Base-by-base conservation (phyloP, 2,329 filamentous ascomycete species). In the Monosporascus sp. region DNA sequence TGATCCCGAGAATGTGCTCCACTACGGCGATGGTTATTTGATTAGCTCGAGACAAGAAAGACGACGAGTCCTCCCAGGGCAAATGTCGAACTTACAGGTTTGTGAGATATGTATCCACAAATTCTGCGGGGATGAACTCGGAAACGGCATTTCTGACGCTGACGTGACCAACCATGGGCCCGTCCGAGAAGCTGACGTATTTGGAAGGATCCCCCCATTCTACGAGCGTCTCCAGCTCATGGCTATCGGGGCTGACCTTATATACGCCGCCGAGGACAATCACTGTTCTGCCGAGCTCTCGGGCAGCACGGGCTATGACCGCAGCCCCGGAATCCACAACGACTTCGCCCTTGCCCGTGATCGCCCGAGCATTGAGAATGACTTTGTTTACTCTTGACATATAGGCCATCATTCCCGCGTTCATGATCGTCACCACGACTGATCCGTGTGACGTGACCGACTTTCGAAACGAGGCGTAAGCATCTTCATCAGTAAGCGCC, bases 331-430 rank as follows among this genome's bases (percentile, higher is more conserved):
- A 85, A 41, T 91, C 87, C 19, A 91, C 88, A 27, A 97, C 81
- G 26, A 96, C 82, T 7, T 89, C 89, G 50, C 94, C 94, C 64
- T 96, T 94, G 49, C 90, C 90, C 46, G 95, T 84, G 27, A 99
- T 90, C 3, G 89, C 87, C 65, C 92, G 88, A 6, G 93, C 93
- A 14, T 89, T 87, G 7, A 99, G 78, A 48, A 99, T 89, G 56
- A 99, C 93, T 75, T 97, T 97, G 78, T 93, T 95, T 63, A 97
- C 90, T 56, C 88, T 85, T 8, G 92, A 89, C 90, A 99, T 97
- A 64, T 97, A 89, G 1, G 92, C 91, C 74, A 92, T 95, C 51
- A 96, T 82, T 9, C 91, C 89, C 7, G 86, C 87, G 70, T 96
- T 92, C 44, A 90, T 85, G 52, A 97, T 86, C 56, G 90, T 82